Evolutionary conservation across 352 stramenopile genomes (phyloP).

Genomic region (Peronospora farinosa): DNA sequence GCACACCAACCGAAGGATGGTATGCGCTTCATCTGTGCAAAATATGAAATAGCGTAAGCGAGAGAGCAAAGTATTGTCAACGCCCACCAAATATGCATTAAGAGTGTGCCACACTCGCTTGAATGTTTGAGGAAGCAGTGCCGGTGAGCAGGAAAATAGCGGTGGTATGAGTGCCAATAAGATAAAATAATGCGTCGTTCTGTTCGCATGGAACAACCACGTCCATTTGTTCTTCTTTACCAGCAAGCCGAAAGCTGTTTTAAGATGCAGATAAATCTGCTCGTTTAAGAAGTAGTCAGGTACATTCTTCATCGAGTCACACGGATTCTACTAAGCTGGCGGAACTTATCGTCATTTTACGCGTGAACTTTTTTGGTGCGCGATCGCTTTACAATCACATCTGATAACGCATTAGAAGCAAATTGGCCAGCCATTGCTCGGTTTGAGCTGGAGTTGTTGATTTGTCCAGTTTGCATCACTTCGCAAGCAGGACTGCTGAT

Average conservation of each 20-base stretch:
- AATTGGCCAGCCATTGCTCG: constrained; percentile 2
- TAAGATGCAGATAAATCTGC: constrained; percentile 57
- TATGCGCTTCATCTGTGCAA: too few species aligned
- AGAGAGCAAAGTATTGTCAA: not conserved
- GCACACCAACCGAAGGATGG: too few species aligned
- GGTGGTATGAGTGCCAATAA: constrained; percentile 78
- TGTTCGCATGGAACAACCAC: constrained; percentile 31
- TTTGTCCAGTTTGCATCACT: constrained; percentile 1
- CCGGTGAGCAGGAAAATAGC: constrained; percentile 38
- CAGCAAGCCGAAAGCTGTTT: constrained; percentile 48
- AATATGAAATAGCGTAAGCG: not conserved
- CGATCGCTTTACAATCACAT: constrained; percentile 64
- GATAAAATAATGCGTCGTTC: constrained; percentile 80
- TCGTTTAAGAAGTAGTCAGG: constrained; percentile 65
- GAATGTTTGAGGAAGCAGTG: constrained; percentile 79
- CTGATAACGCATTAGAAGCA: constrained; percentile 15
- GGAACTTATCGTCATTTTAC: constrained; percentile 54
- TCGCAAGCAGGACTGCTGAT: constrained; percentile 15
- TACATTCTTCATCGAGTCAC: constrained; percentile 49
- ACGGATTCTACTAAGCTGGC: constrained; percentile 62
- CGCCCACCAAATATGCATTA: constrained; percentile 26
- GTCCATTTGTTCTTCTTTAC: constrained; percentile 67
- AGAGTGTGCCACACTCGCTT: constrained; percentile 62
- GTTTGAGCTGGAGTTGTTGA: constrained; percentile 11
- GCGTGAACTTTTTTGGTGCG: constrained; percentile 62